Conservation (phyloP, 768 basidiomycete genomes). For the Mycena capillaripes region DNA sequence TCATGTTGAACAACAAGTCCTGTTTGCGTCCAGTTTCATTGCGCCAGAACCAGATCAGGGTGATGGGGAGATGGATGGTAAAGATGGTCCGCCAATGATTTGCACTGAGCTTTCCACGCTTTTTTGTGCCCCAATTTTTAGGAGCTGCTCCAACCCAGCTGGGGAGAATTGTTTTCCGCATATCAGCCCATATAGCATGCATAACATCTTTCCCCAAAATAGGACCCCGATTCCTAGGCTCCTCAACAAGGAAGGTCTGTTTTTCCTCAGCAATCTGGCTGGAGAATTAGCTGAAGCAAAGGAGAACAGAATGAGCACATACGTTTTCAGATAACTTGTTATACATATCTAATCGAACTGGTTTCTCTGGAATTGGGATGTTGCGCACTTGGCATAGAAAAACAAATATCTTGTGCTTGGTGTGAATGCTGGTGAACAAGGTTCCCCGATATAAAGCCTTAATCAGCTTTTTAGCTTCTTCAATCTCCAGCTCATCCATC, state of each 20-base stretch:
- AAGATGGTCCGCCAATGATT: constrained; percentile 52
- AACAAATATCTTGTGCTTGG: background rate
- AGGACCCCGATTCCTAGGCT: background rate
- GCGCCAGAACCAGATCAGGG: constrained; percentile 52
- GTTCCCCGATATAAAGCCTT: constrained; percentile 18
- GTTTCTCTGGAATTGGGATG: background rate
- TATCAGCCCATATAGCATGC: constrained; percentile 31
- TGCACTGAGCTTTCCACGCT: constrained; percentile 48
- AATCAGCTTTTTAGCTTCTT: background rate
- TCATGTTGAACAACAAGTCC: constrained; percentile 46
- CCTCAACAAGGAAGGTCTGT: background rate
- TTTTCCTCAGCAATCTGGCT: background rate
- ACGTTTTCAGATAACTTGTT: background rate
- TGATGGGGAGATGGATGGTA: constrained; percentile 49
- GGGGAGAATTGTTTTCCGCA: constrained; percentile 42
- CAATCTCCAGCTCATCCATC: background rate
- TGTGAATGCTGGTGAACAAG: background rate
- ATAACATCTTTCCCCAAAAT: constrained; percentile 36
- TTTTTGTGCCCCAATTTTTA: constrained; percentile 37
- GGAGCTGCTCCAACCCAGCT: constrained; percentile 40
- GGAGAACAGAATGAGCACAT: background rate
- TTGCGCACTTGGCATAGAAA: background rate
- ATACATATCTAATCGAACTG: background rate
- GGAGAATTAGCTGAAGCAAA: background rate
- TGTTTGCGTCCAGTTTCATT: constrained; percentile 28